Evolutionary conservation across 176 grass and related monocot genomes (phyloP), one percentile per base, ranked within the genome.

Genomic region (Musa troglodytarum): DNA sequence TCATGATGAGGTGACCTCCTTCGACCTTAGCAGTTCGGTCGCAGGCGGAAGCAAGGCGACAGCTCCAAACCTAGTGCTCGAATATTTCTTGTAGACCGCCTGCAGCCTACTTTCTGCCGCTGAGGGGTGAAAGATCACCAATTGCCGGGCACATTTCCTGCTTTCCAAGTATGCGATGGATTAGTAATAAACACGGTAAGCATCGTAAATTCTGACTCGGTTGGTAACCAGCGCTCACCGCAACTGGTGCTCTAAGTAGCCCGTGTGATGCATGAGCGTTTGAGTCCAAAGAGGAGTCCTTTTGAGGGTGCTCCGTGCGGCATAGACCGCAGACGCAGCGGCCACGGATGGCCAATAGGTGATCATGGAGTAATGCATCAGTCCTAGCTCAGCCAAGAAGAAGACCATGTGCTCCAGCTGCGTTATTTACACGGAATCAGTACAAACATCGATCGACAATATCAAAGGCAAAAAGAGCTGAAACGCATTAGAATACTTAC

Each of bases 341-440:
- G 34, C 34, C 14, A 86, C 9, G 49, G 91, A 94, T 50, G 91
- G 85, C 9, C 77, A 14, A 24, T 82, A 90, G 22, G 74, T 21
- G 8, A 94, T 74, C 77, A 88, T 87, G 2, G 75, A 70, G 71
- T 90, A 85, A 70, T 93, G 75, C 58, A 87, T 78, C 80, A 94
- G 63, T 50, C 80, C 78, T 21, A 94, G 85, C 54, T 94, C 91
- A 54, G 91, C 73, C 43, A 87, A 87, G 79, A 88, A 94, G 82
- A 88, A 88, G n/a, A 81, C 25, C 85, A 90, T 94, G 63, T 94
- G 69, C 75, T 94, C 88, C 76, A 94, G 78, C 91, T 93, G 80
- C 56, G 57, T 50, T 43, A 19, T 21, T 58, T 19, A 43, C 9
- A 78, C 8, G 51, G 0, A 53, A 75, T 55, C 69, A 14, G 11